Evolutionary conservation across 164 flowering plant species (phyloP).

Genomic region (Hamamelis virginiana): DNA sequence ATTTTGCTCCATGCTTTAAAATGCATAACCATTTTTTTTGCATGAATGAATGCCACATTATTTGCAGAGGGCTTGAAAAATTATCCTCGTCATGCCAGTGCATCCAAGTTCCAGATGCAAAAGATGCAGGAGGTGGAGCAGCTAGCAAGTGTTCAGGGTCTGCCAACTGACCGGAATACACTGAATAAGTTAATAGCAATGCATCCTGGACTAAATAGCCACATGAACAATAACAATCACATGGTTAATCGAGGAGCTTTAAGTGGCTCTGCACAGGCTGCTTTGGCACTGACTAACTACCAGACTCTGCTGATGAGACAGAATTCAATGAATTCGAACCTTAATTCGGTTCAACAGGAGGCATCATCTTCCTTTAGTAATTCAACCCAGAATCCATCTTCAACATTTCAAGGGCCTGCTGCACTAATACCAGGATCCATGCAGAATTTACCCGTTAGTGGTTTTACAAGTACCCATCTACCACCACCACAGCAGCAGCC

Average conservation of each 20-base stretch:
- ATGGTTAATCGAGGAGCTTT: slow-evolving; percentile 47
- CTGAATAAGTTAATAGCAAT: slow-evolving; percentile 64
- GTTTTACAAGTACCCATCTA: slow-evolving; percentile 44
- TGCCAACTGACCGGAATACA: slow-evolving; percentile 61
- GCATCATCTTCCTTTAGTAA: slow-evolving; percentile 46
- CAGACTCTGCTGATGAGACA: slow-evolving; percentile 69
- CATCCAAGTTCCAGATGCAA: slow-evolving; percentile 62
- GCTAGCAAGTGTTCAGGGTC: slow-evolving; percentile 52
- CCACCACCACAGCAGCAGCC: slow-evolving; percentile 32
- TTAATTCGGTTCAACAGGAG: slow-evolving; percentile 48
- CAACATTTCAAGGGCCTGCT: slow-evolving; percentile 49
- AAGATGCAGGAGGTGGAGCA: slow-evolving; percentile 84
- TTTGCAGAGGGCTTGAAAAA: slow-evolving; percentile 86
- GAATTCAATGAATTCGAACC: slow-evolving; percentile 64
- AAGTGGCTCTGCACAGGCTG: slow-evolving; percentile 59
- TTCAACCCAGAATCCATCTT: slow-evolving; percentile 44
- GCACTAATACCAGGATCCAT: slow-evolving; percentile 39
- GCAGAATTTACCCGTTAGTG: slow-evolving; percentile 42
- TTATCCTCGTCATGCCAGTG: slow-evolving; percentile 59
- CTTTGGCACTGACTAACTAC: slow-evolving; percentile 62
- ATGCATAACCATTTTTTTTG: not conserved
- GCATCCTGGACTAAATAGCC: slow-evolving; percentile 57
- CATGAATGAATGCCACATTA: not conserved
- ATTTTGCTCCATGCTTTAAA: not conserved
- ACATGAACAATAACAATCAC: slow-evolving; percentile 42